Evolutionary conservation across 2,329 filamentous ascomycete genomes (phyloP), one percentile per base, ranked within the genome.

Genomic region (Orbilia brochopaga): DNA sequence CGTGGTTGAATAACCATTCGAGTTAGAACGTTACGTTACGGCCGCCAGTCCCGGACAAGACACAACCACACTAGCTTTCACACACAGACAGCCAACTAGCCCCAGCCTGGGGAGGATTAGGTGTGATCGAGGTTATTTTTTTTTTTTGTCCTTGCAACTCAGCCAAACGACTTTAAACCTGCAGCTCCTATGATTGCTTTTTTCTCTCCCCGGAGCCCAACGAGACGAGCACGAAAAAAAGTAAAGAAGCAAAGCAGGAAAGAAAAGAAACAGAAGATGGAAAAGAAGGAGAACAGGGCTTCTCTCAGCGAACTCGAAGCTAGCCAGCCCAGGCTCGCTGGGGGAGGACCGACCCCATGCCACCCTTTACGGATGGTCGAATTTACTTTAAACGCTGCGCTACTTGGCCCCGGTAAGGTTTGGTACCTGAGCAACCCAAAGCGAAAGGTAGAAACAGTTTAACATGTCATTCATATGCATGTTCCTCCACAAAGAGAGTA

Each of bases 351-450:
- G 65, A 69, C 65, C 65, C 65, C 65, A 69, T 69, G 58, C 52
- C 65, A 62, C 65, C 65, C 58, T 63, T 52, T 58, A 32, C 44
- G 42, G 64, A 57, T 52, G 52, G 64, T 57, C 65, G 60, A 69
- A 56, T 63, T 54, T 53, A 63, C 51, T 13, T 42, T 42, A 42
- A 42, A 42, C 37, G 37, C 37, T 42, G 37, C 15, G 37, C 37
- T 42, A 44, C 53, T 69, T 62, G 32, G 65, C 57, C 65, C 57
- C 61, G 65, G 63, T 48, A 44, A 46, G 57, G 27, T 50, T 60
- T 42, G 37, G 57, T 69, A 69, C 65, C 65, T 69, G 66, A 70
- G 44, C 59, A 60, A 70, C 59, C 66, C 37, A 70, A 64, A 70
- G 59, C 59, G 65, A 70, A 70, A 70, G 66, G 66, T 64, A 53